Evolutionary conservation across 2,329 filamentous ascomycete genomes (phyloP).

Genomic region (Talaromyces rugulosus): DNA sequence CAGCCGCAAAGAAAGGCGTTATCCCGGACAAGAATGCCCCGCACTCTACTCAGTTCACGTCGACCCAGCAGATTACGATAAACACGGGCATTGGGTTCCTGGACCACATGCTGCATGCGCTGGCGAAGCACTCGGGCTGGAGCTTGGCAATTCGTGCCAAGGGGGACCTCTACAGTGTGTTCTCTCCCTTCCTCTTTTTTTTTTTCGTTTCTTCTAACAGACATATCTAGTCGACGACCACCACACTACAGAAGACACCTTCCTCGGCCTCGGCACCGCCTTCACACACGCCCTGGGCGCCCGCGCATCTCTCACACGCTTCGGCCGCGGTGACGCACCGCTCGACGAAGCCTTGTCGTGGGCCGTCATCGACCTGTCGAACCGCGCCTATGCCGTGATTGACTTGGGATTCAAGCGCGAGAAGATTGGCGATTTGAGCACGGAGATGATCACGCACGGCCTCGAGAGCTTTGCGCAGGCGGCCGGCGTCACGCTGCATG

Average conservation of each 20-base stretch:
- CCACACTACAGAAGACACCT: conserved; percentile 94
- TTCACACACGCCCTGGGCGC: conserved; percentile 77
- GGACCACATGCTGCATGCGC: conserved; percentile 96
- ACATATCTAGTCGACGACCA: conserved; percentile 78
- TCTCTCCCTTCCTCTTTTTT: background rate
- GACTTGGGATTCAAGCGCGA: conserved; percentile 82
- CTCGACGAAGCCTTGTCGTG: conserved; percentile 93
- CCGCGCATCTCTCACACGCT: conserved; percentile 77
- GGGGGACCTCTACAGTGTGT: conserved; percentile 85
- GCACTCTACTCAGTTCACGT: conserved; percentile 81
- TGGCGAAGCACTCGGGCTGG: conserved; percentile 95
- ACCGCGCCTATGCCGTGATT: conserved; percentile 80
- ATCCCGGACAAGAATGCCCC: conserved; percentile 45
- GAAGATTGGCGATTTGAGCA: conserved; percentile 88
- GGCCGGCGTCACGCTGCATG: conserved; percentile 87
- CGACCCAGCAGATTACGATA: conserved; percentile 79
- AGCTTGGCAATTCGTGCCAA: conserved; percentile 76
- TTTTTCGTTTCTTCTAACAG: background rate
- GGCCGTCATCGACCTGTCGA: conserved; percentile 91
- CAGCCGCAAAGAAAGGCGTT: conserved; percentile 46
- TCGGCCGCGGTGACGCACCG: conserved; percentile 86
- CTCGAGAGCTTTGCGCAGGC: conserved; percentile 90
- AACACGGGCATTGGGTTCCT: conserved; percentile 96
- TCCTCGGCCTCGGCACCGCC: conserved; percentile 80
- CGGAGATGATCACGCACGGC: conserved; percentile 96